A percentile compares a stretch with the other conserved stretches of the same genome.
Evolutionary conservation across 768 basidiomycete species (phyloP).

Genomic region (Arthromyces matolae): DNA sequence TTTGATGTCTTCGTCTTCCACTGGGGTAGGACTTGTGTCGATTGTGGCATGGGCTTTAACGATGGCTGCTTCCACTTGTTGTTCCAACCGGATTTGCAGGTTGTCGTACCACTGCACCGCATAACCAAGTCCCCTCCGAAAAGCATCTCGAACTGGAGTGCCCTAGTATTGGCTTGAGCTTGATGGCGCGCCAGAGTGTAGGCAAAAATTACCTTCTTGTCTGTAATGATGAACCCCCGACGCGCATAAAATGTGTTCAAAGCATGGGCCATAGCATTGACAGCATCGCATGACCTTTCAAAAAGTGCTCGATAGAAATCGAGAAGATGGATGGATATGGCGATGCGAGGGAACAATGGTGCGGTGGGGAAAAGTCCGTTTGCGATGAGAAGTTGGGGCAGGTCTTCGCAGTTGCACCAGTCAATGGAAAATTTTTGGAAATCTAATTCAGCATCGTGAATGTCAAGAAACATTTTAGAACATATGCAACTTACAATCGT

Average conservation of each 20-base stretch:
- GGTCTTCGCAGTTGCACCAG: constrained; percentile 20
- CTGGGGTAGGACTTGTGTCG: no score
- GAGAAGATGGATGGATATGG: constrained; percentile 27
- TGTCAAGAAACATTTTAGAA: background rate
- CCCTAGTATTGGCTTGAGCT: background rate
- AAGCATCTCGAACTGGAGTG: constrained; percentile 3
- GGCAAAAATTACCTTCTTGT: constrained; percentile 23
- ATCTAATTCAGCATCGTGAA: constrained; percentile 6
- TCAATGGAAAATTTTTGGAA: constrained; percentile 14
- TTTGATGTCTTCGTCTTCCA: no score
- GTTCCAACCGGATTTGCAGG: background rate
- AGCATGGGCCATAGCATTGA: constrained; percentile 24
- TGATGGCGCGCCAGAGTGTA: constrained; percentile 5
- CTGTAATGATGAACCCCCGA: background rate
- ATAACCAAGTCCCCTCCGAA: background rate
- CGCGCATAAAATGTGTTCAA: constrained; percentile 27
- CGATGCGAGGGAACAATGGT: constrained; percentile 20
- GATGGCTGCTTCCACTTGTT: background rate
- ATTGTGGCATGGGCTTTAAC: background rate
- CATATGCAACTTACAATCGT: constrained; percentile 1
- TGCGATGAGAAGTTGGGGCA: constrained; percentile 23
- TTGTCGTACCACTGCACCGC: constrained; percentile 2
- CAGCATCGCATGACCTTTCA: constrained; percentile 33
- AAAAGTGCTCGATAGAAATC: constrained; percentile 32
- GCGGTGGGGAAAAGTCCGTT: constrained; percentile 32